A percentile compares a stretch with the other conserved stretches of the same genome.
phyloP scores from a whole-genome alignment of 495 filamentous ascomycete species.

The Aspergillus campestris region DNA sequence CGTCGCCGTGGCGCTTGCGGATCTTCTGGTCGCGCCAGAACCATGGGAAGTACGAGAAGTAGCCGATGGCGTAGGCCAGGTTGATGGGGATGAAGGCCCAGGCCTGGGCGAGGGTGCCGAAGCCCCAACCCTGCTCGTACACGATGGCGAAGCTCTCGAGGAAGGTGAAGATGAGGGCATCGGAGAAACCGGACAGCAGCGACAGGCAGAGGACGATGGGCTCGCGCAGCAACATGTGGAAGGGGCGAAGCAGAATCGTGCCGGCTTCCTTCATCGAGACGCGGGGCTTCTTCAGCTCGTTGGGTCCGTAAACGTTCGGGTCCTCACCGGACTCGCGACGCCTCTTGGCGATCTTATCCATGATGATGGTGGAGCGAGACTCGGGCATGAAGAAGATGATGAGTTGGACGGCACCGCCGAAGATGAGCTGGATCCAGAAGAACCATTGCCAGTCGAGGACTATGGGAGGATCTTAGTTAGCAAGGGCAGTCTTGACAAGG shows the following conservation, averaged over 20 bases:
- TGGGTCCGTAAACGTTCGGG: constrained; percentile 52
- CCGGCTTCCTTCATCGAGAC: constrained; percentile 47
- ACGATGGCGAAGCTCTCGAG: constrained; percentile 57
- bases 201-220: constrained; percentile 65
- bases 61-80: constrained; percentile 57
- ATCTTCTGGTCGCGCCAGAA: constrained; percentile 41
- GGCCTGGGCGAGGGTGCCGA: constrained; percentile 42
- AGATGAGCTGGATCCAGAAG: constrained; percentile 74
- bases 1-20: constrained; percentile 29
- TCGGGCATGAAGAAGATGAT: constrained; percentile 61
- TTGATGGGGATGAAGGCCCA: constrained; percentile 53
- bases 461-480: not conserved
- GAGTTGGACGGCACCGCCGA: constrained; percentile 55
- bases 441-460: constrained; percentile 61
- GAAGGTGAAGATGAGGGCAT: constrained; percentile 74
- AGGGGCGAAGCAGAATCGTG: constrained; percentile 58
- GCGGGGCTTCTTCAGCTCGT: constrained; percentile 46
- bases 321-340: constrained; percentile 47
- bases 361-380: constrained; percentile 56
- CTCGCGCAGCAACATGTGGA: constrained; percentile 66
- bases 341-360: constrained; percentile 57
- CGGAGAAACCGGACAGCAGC: constrained; percentile 63
- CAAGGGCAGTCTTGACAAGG: no score
- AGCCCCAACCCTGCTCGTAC: constrained; percentile 54
- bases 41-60: constrained; percentile 53